Evolutionary conservation across 306 rosid genomes (phyloP).

Genomic region (Begonia masoniana): DNA sequence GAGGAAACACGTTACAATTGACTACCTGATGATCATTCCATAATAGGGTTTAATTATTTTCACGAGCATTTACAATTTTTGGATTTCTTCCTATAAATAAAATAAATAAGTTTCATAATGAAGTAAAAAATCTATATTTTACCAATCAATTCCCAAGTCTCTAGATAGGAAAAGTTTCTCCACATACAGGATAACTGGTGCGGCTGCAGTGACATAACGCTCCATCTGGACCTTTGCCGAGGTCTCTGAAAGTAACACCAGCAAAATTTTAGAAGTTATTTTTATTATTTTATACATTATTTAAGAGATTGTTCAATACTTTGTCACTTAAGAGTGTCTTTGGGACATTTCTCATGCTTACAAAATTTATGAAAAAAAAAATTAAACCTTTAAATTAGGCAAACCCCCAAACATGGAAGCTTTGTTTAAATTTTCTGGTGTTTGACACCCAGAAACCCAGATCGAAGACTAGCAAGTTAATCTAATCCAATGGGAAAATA

Average conservation of each 20-base stretch:
- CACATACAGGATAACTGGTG: conserved; percentile 46
- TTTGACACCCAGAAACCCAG: not conserved
- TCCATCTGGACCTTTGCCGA: conserved; percentile 73
- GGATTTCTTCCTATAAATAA: too few relatives aligned
- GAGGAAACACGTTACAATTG: too few relatives aligned
- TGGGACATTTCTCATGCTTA: too few relatives aligned
- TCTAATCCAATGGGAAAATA: not conserved
- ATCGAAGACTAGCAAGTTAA: not conserved
- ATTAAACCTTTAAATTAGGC: not conserved
- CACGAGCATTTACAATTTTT: too few relatives aligned
- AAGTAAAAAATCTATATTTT: conserved; percentile 8
- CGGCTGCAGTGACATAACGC: conserved; percentile 43
- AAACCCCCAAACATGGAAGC: not conserved
- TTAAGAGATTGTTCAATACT: too few relatives aligned
- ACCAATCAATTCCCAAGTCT: conserved; percentile 85
- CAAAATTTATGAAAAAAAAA: not conserved
- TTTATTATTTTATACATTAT: not conserved
- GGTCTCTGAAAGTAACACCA: conserved; percentile 33
- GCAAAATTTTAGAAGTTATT: not conserved
- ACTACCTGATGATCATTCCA: too few relatives aligned
- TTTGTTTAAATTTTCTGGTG: not conserved
- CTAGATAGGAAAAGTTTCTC: conserved; percentile 68
- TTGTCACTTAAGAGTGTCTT: too few relatives aligned
- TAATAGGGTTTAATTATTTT: too few relatives aligned
- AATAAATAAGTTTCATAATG: too few relatives aligned